Base-by-base conservation (phyloP, 768 basidiomycete species). In the Trametes maxima region DNA sequence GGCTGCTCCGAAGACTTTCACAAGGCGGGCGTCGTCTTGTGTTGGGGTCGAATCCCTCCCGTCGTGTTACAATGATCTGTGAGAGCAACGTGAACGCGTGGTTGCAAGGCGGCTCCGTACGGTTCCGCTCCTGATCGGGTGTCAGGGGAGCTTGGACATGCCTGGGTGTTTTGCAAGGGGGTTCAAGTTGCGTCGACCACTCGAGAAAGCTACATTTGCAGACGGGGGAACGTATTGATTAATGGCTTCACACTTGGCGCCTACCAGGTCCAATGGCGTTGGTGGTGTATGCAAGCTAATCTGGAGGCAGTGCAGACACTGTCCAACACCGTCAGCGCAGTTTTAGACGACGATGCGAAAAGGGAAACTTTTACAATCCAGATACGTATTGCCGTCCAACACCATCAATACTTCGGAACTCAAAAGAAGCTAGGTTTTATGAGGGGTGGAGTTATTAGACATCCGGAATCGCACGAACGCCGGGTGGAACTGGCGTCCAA, bases 271-370 rank as follows among this genome's bases (percentile, higher is more conserved):
- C 60, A 62, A 62, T 62, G n/a, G 54, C 35, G 13, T 42, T 14
- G 5, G 40, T 52, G 44, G 33, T 51, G 60, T 62, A 62, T 62
- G 60, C 44, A 62, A 56, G 36, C 24, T 22, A 49, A 49, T 47
- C 35, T 35, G 14, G 49, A 19, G 21, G 25, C 49, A 37, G 36
- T 40, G 25, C 36, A 46, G 35, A 36, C 12, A 35, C 44, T 40
- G 44, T 54, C 37, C 45, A 17, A 33, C 22, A 13, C 43, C 28
- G 49, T 39, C 51, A 59, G 22, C 13, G 13, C 42, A 36, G 19
- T 17, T 24, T 25, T 43, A 24, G 40, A 54, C 28, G 28, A 33
- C 28, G 28, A 8, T 33, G 19, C 36, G 36, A 22, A 48, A 14
- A 16, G 33, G 28, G 25, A 43, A n/a, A 54, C 42, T 7, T 42